Percentiles rank a stretch among this genome's conserved stretches.
Conservation (phyloP, 2,329 filamentous ascomycete genomes). For the Colletotrichum liriopes region DNA sequence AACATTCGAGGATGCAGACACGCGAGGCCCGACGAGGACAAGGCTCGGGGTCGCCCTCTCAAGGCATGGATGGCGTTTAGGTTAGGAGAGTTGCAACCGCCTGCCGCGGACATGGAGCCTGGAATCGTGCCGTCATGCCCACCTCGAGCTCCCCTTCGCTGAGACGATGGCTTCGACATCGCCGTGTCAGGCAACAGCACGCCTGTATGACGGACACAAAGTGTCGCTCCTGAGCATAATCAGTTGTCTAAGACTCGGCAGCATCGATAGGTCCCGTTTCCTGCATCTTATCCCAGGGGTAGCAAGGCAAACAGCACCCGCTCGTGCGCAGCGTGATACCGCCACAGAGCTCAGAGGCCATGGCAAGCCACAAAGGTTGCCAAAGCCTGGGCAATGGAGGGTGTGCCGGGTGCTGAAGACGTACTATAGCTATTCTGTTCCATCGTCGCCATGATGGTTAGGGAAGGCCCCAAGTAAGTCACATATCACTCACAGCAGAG, state of each 20-base stretch:
- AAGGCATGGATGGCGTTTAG: conserved; percentile 1
- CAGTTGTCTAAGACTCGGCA: conserved; percentile 8
- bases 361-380: background rate
- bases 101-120: background rate
- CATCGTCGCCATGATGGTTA: background rate
- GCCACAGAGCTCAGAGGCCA: background rate
- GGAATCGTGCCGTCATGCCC: conserved; percentile 2
- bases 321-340: background rate
- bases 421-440: background rate
- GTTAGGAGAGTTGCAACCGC: conserved; percentile 13
- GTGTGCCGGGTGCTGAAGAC: background rate
- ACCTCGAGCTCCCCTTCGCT: background rate
- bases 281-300: background rate
- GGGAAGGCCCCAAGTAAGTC: background rate
- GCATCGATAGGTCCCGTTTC: background rate
- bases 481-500: background rate
- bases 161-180: background rate
- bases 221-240: conserved; percentile 4
- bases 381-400: background rate
- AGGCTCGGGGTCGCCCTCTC: conserved; percentile 18
- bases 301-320: background rate
- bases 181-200: background rate
- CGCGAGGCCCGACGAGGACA: conserved; percentile 10
- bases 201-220: background rate
- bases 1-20: background rate